Evolutionary conservation across 805 yeast genomes (phyloP).

Genomic region (Candida sanyiensis): DNA sequence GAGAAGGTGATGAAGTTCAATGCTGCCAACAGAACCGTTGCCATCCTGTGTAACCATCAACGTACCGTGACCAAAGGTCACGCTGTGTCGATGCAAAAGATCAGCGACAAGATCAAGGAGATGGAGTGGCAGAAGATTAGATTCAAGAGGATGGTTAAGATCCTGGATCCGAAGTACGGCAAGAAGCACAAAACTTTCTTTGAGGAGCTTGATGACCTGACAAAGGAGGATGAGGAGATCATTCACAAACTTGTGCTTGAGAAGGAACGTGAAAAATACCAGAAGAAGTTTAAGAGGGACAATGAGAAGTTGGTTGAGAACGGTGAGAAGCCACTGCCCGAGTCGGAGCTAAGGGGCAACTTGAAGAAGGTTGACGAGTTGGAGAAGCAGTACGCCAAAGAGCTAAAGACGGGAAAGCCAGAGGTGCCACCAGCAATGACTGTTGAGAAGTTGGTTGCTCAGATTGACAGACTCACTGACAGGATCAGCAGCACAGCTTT

Average conservation of each 20-base stretch:
- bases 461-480: constrained; percentile 65
- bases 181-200: constrained; percentile 54
- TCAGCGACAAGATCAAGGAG: constrained; percentile 71
- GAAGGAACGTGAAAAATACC: constrained; percentile 58
- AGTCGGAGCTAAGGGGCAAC: constrained; percentile 53
- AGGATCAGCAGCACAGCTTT: constrained; percentile 63
- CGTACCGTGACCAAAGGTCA: constrained; percentile 85
- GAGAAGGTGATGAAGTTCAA: constrained; percentile 85
- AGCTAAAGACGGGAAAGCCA: constrained; percentile 52
- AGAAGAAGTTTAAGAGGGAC: constrained; percentile 66
- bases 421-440: constrained; percentile 45
- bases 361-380: constrained; percentile 49
- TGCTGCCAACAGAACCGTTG: constrained; percentile 94
- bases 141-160: constrained; percentile 61
- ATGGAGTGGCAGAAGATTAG: constrained; percentile 80
- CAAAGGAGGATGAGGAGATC: constrained; percentile 54
- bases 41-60: constrained; percentile 95
- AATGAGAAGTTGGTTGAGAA: constrained; percentile 66
- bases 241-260: constrained; percentile 57
- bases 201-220: constrained; percentile 59
- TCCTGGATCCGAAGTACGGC: constrained; percentile 48
- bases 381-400: constrained; percentile 46
- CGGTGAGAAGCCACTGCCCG: constrained; percentile 45
- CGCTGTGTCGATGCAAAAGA: constrained; percentile 73
- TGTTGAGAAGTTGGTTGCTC: constrained; percentile 61